Base-by-base conservation (phyloP, 768 basidiomycete genomes). In the Megacollybia marginata region DNA sequence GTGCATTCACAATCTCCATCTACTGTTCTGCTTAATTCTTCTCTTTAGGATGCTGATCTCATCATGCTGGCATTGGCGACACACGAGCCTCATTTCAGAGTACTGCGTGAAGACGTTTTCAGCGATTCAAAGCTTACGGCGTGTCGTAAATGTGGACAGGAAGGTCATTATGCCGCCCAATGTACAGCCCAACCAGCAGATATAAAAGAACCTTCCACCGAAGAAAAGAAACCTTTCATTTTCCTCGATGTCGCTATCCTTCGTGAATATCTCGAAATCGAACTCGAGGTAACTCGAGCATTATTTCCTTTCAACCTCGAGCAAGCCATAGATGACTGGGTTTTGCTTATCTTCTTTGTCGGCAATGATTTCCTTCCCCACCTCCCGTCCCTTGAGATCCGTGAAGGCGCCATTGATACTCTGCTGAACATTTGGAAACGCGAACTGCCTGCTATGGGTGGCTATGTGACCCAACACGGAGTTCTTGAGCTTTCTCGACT, bases 301-400 rank as follows among this genome's bases (percentile, higher is more conserved):
- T 71, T 83, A 2, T 93, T 96, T 71, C 82, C 85, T 32, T 97
- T 95, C 78, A 82, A 88, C 60, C 75, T 97, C 66, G 96, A 99
- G 69, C 85, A 87, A 67, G 93, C 96, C 34, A 89, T 99, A 68
- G 96, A 99, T 78, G 96, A 99, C 67, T 99, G 96, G 96, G 92
- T 99, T 58, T 83, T 99, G 62, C 81, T 99, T 61, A 98, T 98
- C 58, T 99, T 99, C 83, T 97, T 99, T 69, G 96, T 99, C 65
- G 96, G 96, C 58, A 99, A 99, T 73, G 92, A 97, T 74, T 94
- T 99, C 79, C 78, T 99, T 59, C 96, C 96, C 18, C 96, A 99
- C 72, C 77, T 99, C 51, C 96, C 96, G 20, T 92, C 88, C 52
- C 81, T 99, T 76, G 96, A 99, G 75, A 99, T 99, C 64, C 82